Conservation (phyloP, 148 eudicot species). For the Chenopodium suecicum region DNA sequence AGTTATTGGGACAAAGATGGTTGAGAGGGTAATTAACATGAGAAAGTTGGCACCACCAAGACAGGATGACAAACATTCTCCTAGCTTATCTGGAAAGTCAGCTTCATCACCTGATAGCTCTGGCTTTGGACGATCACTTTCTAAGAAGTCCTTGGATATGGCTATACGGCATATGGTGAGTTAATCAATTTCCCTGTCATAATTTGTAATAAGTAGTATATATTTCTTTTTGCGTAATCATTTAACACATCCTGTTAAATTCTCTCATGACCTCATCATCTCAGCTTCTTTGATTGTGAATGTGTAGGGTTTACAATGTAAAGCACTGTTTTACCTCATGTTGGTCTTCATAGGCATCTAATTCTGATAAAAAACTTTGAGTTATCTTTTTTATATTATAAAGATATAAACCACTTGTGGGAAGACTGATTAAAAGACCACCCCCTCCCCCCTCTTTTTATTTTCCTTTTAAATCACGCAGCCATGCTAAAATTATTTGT, state of each 20-base stretch:
- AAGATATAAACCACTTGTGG: neutral
- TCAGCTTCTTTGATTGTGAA: neutral
- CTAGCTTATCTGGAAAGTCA: constrained; percentile 86
- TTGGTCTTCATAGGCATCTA: neutral
- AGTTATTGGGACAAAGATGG: constrained; percentile 88
- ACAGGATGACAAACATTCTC: constrained; percentile 80
- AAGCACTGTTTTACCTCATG: neutral
- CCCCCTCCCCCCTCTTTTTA: neutral
- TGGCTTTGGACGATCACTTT: constrained; percentile 89
- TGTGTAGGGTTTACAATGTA: neutral
- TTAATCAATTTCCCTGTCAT: constrained; percentile 17
- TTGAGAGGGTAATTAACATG: constrained; percentile 96
- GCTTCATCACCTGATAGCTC: constrained; percentile 87
- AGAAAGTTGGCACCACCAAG: constrained; percentile 85
- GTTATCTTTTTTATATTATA: neutral
- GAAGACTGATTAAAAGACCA: neutral
- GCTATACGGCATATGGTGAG: constrained; percentile 96
- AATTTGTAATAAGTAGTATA: neutral
- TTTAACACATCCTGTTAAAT: neutral
- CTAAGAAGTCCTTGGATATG: constrained; percentile 97
- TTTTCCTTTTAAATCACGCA: neutral
- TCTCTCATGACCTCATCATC: neutral
- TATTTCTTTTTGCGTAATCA: neutral
- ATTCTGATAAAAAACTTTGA: neutral
- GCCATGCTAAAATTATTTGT: neutral